Evolutionary conservation across 1,284 basidiomycete species (phyloP).

Genomic region (Sanguinoderma infundibulare): DNA sequence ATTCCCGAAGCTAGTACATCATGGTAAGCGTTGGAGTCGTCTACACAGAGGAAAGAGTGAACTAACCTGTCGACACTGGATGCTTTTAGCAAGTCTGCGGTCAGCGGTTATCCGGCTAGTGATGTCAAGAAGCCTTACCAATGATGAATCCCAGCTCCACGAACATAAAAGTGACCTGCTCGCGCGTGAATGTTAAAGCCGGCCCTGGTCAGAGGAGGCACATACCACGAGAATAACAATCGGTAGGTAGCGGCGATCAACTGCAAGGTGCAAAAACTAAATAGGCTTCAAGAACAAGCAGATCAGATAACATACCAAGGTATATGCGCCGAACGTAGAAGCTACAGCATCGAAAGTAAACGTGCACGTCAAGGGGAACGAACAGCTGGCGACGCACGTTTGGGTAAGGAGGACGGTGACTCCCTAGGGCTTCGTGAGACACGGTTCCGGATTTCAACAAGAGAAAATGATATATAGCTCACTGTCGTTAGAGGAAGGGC

Average conservation of each 20-base stretch:
- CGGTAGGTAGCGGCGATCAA: neutral
- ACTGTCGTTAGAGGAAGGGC: neutral
- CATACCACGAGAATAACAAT: neutral
- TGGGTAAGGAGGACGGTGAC: neutral
- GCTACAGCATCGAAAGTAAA: neutral
- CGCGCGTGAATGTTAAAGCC: neutral
- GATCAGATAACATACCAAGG: neutral
- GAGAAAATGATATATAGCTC: neutral
- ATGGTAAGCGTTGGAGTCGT: no score
- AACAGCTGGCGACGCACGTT: no score
- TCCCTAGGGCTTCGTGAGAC: neutral
- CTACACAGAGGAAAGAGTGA: no score
- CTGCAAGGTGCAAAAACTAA: neutral
- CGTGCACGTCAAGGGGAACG: neutral
- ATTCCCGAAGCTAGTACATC: neutral
- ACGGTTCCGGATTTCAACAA: no score
- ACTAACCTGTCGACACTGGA: neutral
- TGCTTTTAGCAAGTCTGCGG: neutral
- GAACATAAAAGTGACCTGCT: neutral
- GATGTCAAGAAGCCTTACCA: neutral
- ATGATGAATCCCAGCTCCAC: neutral
- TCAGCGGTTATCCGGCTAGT: no score
- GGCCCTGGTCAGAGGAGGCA: neutral
- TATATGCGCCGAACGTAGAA: conserved; percentile 1
- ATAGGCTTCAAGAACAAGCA: no score